Evolutionary conservation across 768 basidiomycete species (phyloP), one percentile per base, ranked within the genome.

Genomic region (Hydnomerulius pinastri): DNA sequence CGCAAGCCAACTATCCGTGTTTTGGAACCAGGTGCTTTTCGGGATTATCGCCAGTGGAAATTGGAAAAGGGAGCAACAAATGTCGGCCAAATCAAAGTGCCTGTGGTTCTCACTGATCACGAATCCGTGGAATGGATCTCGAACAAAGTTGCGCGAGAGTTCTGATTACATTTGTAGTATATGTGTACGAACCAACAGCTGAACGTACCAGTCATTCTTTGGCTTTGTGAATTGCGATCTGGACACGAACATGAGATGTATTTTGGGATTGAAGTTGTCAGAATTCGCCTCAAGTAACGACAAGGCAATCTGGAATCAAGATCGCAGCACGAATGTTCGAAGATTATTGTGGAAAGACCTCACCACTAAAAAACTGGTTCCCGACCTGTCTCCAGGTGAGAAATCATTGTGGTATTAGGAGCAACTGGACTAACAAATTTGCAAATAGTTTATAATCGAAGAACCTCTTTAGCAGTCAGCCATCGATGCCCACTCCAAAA

Each of bases 401-500:
- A 8, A 7, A 13, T 7, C 7, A 30, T 8, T 30, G 29, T 30
- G 13, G 13, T 13, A 30, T 8, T 30, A 30, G 29, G 8, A 7
- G 8, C 29, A 13, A 12, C 6, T 35, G 5, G 33, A 35, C 33
- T 5, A 13, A 4, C 12, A 12, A 4, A 35, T 13, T 17, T 5
- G 12, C 33, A 35, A 12, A 4, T 35, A 35, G 33, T 5, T 32
- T 43, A 42, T 17, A 42, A 23, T 18, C 40, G 23, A 25, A 49
- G 48, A n/a, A 49, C 48, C 5, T 49, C 44, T 37, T 38, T 42
- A 9, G 61, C 47, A 18, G 54, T 61, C 38, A 38, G 38, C 62
- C 62, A 63, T 42, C 53, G 37, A 30, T 63, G 62, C 5, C 60
- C 62, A 4, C 46, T 46, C 59, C 59, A 63, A 17, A 61, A 36